Evolutionary conservation across 352 stramenopile genomes (phyloP).

Genomic region (Poterioochromonas sp.): DNA sequence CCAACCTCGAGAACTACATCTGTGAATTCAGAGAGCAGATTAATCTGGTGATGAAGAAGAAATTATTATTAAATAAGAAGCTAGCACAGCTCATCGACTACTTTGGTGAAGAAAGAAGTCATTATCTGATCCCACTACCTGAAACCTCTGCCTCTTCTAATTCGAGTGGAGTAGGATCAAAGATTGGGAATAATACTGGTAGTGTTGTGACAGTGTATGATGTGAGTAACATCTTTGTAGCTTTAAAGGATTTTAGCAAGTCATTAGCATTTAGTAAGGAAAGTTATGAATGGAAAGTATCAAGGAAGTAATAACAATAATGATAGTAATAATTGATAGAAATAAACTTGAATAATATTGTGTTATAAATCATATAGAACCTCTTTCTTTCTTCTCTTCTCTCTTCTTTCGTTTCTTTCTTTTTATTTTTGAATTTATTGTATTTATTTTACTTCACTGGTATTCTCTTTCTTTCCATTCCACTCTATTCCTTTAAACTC

Average conservation of each 20-base stretch:
- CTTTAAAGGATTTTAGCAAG: neutral
- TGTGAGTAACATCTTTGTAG: neutral
- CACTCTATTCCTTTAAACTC: too few relatives aligned
- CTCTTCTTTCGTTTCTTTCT: too few relatives aligned
- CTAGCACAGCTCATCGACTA: neutral
- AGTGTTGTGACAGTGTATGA: neutral
- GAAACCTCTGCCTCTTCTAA: too few relatives aligned
- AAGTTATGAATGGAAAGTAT: neutral
- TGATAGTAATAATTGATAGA: neutral
- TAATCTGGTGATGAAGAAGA: neutral
- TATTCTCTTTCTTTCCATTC: too few relatives aligned
- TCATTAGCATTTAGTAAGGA: slow-evolving; percentile 3
- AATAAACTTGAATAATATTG: too few relatives aligned
- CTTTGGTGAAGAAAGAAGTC: slow-evolving; percentile 22
- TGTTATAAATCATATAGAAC: too few relatives aligned
- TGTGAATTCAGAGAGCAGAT: neutral
- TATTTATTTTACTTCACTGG: too few relatives aligned
- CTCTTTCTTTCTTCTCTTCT: too few relatives aligned
- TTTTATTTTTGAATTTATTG: too few relatives aligned
- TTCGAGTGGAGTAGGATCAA: too few relatives aligned
- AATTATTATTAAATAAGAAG: neutral
- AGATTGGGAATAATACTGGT: too few relatives aligned
- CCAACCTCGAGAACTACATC: neutral
- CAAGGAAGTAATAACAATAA: neutral
- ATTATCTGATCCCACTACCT: too few relatives aligned